phyloP scores from a whole-genome alignment of 176 grass and related monocot genomes.

The Zea mays region DNA sequence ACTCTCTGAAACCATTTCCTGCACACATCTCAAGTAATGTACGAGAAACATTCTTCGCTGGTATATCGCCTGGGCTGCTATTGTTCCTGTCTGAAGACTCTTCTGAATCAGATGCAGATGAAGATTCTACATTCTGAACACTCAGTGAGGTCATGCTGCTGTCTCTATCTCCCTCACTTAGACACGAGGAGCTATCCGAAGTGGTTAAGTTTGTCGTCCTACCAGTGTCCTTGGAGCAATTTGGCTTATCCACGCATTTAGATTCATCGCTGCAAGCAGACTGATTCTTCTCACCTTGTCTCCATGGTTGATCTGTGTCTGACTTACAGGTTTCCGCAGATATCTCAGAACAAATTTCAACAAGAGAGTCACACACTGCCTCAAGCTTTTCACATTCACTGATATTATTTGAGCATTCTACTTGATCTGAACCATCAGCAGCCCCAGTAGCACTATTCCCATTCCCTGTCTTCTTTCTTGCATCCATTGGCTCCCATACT shows the following conservation, averaged over 20 bases:
- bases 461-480: conserved; percentile 54
- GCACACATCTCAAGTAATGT: conserved; percentile 43
- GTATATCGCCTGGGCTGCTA: conserved; percentile 33
- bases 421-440: conserved; percentile 19
- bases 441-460: neutral
- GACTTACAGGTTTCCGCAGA: conserved; percentile 34
- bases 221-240: conserved; percentile 41
- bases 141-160: conserved; percentile 63
- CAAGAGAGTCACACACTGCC: neutral
- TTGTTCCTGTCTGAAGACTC: conserved; percentile 52
- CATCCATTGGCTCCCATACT: conserved; percentile 88
- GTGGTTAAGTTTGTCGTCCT: conserved; percentile 34
- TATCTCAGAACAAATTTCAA: conserved; percentile 34
- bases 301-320: conserved; percentile 5
- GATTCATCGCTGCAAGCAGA: conserved; percentile 24
- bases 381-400: conserved; percentile 25
- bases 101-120: conserved; percentile 82
- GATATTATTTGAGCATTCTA: conserved; percentile 27
- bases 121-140: conserved; percentile 67
- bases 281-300: conserved; percentile 25
- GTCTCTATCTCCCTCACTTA: conserved; percentile 72
- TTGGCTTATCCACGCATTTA: conserved; percentile 17
- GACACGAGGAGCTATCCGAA: conserved; percentile 76
- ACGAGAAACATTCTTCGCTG: conserved; percentile 31
- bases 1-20: conserved; percentile 48